Base-by-base conservation (phyloP, 148 eudicot species). In the Bassia scoparia region DNA sequence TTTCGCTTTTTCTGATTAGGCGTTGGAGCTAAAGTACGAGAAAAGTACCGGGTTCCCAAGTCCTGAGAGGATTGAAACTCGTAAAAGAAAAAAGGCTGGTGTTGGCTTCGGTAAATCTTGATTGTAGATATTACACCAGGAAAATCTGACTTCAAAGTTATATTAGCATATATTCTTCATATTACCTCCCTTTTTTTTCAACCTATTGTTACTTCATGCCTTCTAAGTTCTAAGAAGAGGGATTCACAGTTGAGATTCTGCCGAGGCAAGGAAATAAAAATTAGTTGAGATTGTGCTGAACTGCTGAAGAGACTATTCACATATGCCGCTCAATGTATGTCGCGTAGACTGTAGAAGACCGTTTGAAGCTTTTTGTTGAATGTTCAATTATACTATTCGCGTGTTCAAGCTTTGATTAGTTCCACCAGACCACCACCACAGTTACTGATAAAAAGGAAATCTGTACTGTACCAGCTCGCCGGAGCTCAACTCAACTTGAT, bases 21-120 rank as follows among this genome's bases (percentile, higher is more conserved):
- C 84, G 29, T 68, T 89, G 77, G 98, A 94, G 74, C 81, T 74
- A 72, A 88, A 88, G 74, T 91, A 86, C 14, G 96, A 94, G 80
- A 86, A 86, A 71, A 75, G 21, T 74, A 89, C 90, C 12, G 92
- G 98, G 71, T 53, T 77, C 20, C 87, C 87, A 31, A 88, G 89
- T 73, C 97, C 98, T 27, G 98, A 94, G 80, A 91, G 74, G 78
- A 79, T 91, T 60, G 91, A 81, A 49, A 71, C 80, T 21, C 82
- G 87, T 61, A 81, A 77, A 79, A 84, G 76, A 56, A 81, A 74
- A 79, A 88, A 81, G 54, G 81, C 84, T 24, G 90, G 86, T 72
- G 87, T 83, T 41, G 98, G 97, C 69, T 94, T 84, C 73, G 89
- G 97, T 75, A 87, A 75, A 67, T 58, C 60, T 68, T 75, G 74